Base-by-base conservation (phyloP, 257 asterid species). In the Ehretia macrophylla region DNA sequence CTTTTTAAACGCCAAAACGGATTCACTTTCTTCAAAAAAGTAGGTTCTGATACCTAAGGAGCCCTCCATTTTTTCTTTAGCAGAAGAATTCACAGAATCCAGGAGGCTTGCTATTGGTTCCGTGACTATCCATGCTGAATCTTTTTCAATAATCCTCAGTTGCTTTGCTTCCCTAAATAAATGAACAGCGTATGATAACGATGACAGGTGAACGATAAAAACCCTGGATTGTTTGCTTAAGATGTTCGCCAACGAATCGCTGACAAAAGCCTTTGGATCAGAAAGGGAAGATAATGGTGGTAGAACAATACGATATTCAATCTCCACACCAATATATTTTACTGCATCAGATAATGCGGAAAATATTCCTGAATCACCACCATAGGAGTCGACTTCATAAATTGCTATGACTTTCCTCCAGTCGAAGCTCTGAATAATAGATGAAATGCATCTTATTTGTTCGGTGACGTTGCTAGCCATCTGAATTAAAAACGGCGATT, bases 401-500 rank as follows among this genome's bases (percentile, higher is more conserved):
- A 77, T 66, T 19, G 32, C 67, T 32, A 73, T 39, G 17, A 73
- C 72, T 54, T 63, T 73, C 48, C 75, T 49, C 83, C 83, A 77
- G 17, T 22, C 60, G 52, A 35, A 73, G 11, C 64, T 73, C 10
- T 49, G 56, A 23, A 77, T 39, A 14, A 77, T 32, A 21, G 12
- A 42, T 0, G 79, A 11, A 10, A 70, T 20, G 56, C 83, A 73
- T 19, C 10, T 51, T 14, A 66, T 61, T 48, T 73, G 77, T 53
- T 66, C 69, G 11, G n/a, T 51, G 56, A 44, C 44, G 27, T 68
- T 63, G 16, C 69, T 6, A 53, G 57, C 60, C 72, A 69, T 66
- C 50, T 72, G 75, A 14, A 77, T 57, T 61, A 77, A 14, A 66
- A 73, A 77, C 69, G 83, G 79, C 77, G 77, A 73, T 42, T 59